Evolutionary conservation across 768 basidiomycete species (phyloP), one percentile per base, ranked within the genome.

Genomic region (Collybia sp.): DNA sequence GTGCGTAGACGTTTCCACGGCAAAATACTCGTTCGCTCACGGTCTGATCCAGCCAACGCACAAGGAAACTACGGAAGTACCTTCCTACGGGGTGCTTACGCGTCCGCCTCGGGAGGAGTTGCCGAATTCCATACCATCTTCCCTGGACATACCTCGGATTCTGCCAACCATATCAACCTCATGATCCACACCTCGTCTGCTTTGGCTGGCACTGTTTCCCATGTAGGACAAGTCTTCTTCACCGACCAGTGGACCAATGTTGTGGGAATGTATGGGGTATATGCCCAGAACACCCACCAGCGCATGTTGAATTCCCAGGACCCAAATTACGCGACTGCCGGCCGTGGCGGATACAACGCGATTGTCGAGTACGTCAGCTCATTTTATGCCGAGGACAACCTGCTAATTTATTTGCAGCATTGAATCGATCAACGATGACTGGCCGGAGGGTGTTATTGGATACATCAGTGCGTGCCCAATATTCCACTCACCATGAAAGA

Each of bases 401-500:
- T 32, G 17, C 20, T 20, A 48, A 19, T 43, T 37, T 33, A 13
- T 39, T 35, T 12, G 33, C 39, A 61, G 60, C 42, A 55, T 60
- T 49, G 47, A 58, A 46, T 47, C 48, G 16, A 55, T 61, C 37
- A 12, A 59, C n/a, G 62, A 64, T 32, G 60, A 64, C 46, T 57
- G 63, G 55, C 51, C 59, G n/a, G 58, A 59, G 17, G 64, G 65
- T 32, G 50, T 66, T 5, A 41, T 58, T 9, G 65, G 64, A 9
- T 63, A 56, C 43, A 65, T 66, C 48, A 63, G 63, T 64, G 12
- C 40, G 60, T 54, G 12, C 15, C 42, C 42, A 15, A 33, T 12
- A 38, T 13, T 18, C n/a, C 30, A 6, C 35, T 42, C 20, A 19
- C 30, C 12, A 11, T 18, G 25, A 30, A 12, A 2, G 18, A 33